Evolutionary conservation across 2,329 filamentous ascomycete species (phyloP).

Genomic region (Fusarium guadeloupense): DNA sequence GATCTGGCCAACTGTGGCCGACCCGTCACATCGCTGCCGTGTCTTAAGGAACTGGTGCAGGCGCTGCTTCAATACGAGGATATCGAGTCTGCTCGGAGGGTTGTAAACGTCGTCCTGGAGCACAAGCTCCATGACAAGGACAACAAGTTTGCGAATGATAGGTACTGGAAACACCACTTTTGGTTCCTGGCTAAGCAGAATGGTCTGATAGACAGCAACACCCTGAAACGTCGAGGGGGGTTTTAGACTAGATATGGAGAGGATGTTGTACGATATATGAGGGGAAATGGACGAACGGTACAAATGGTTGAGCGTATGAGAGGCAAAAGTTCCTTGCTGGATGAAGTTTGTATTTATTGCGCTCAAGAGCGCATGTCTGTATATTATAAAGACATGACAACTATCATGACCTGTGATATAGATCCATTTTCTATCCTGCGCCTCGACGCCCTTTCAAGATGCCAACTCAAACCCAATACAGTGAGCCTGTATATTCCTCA

Average conservation of each 20-base stretch:
- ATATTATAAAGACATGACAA: slow-evolving; percentile 17
- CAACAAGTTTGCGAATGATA: slow-evolving; percentile 29
- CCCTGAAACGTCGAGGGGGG: slow-evolving; percentile 4
- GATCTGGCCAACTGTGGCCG: slow-evolving; percentile 53
- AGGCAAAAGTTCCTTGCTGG: slow-evolving; percentile 33
- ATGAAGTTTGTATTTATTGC: slow-evolving; percentile 16
- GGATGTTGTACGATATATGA: neutral
- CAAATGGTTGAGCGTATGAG: slow-evolving; percentile 20
- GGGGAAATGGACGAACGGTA: slow-evolving; percentile 5
- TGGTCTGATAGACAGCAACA: slow-evolving; percentile 48
- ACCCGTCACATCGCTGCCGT: slow-evolving; percentile 54
- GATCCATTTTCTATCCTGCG: slow-evolving; percentile 16
- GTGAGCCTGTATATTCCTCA: neutral
- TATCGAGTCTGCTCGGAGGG: slow-evolving; percentile 42
- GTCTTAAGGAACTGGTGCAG: slow-evolving; percentile 55
- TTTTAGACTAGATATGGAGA: neutral
- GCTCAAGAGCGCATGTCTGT: slow-evolving; percentile 19
- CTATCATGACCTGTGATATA: slow-evolving; percentile 1
- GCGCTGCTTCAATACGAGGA: slow-evolving; percentile 43
- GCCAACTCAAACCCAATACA: neutral
- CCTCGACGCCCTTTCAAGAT: slow-evolving; percentile 16
- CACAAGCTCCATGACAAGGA: slow-evolving; percentile 41
- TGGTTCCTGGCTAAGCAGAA: slow-evolving; percentile 58
- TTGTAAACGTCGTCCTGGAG: slow-evolving; percentile 47
- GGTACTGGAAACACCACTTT: slow-evolving; percentile 60